A percentile compares a stretch with the other conserved stretches of the same genome.
These are phyloP conservation scores for Begonia masoniana DNA, from an alignment of 306 rosid species.

Conservation along the genomic window DNA sequence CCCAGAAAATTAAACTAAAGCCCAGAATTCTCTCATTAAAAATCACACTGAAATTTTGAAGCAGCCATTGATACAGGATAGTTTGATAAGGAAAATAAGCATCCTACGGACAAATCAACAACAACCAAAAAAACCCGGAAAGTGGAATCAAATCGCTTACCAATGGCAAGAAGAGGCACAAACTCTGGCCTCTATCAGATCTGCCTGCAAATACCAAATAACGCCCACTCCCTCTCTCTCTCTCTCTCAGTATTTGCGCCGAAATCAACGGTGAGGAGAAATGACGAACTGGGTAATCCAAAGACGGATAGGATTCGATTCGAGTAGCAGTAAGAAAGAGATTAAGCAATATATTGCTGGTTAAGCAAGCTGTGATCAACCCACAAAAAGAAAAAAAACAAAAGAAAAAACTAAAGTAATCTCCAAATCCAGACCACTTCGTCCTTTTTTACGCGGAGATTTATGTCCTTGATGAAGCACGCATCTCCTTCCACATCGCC, in stretches of 20 bases:
- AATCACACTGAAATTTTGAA: too few relatives aligned
- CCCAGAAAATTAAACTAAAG: too few relatives aligned
- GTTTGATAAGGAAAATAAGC: too few relatives aligned
- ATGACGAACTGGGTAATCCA: neutral
- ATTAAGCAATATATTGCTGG: neutral
- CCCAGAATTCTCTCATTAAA: too few relatives aligned
- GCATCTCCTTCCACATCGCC: too few relatives aligned
- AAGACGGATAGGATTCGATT: neutral
- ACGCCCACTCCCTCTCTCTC: neutral
- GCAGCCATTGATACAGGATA: too few relatives aligned
- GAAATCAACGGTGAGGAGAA: neutral
- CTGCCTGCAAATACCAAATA: neutral
- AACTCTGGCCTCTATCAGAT: neutral
- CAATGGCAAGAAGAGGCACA: slow-evolving; percentile 17
- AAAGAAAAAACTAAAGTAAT: neutral
- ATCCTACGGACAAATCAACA: too few relatives aligned
- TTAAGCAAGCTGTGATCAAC: neutral
- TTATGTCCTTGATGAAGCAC: too few relatives aligned
- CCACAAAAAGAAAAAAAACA: neutral
- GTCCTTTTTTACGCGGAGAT: neutral
- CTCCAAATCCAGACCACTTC: neutral
- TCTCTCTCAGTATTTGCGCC: neutral
- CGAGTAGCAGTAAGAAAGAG: neutral
- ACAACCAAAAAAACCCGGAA: neutral
- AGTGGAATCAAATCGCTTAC: slow-evolving; percentile 16